phyloP scores from a whole-genome alignment of 495 filamentous ascomycete species.

The Tuber calosporum region DNA sequence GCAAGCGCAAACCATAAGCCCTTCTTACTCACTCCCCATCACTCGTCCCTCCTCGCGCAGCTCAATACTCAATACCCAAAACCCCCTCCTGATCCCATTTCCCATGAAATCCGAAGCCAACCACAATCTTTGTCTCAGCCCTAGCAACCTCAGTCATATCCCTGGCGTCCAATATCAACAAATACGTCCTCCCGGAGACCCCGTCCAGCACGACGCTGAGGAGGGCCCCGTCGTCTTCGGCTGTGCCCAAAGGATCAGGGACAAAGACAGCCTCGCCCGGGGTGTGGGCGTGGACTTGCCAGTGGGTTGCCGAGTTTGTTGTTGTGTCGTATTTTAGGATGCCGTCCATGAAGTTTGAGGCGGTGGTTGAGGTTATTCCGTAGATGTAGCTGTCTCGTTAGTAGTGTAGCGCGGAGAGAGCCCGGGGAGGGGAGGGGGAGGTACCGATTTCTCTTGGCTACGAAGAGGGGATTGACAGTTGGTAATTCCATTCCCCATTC shows the following conservation, averaged over 20 bases:
- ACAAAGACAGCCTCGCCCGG: slow-evolving; percentile 70
- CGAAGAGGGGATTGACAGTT: slow-evolving; percentile 55
- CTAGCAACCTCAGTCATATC: slow-evolving; percentile 58
- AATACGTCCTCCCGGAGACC: slow-evolving; percentile 53
- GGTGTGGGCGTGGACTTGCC: slow-evolving; percentile 55
- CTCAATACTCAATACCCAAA: neutral
- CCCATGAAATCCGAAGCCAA: slow-evolving; percentile 68
- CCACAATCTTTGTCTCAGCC: slow-evolving; percentile 53
- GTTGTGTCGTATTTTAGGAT: slow-evolving; percentile 59
- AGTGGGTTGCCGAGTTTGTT: slow-evolving; percentile 45
- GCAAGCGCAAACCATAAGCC: too few species aligned
- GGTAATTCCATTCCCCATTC: slow-evolving; percentile 51
- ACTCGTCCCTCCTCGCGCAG: neutral
- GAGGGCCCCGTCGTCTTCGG: slow-evolving; percentile 65
- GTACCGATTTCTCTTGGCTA: slow-evolving; percentile 48
- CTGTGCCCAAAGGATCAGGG: slow-evolving; percentile 46
- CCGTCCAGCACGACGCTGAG: slow-evolving; percentile 67
- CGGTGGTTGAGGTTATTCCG: slow-evolving; percentile 42
- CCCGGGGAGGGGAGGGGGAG: neutral
- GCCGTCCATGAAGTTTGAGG: slow-evolving; percentile 56
- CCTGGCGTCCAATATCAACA: slow-evolving; percentile 60
- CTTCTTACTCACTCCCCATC: neutral
- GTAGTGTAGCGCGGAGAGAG: neutral
- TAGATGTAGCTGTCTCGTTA: neutral
- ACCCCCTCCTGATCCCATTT: slow-evolving; percentile 5